Percentiles rank a stretch among this genome's conserved stretches.
Evolutionary conservation across 2,329 filamentous ascomycete species (phyloP).

Genomic region (Neonectria ditissima): DNA sequence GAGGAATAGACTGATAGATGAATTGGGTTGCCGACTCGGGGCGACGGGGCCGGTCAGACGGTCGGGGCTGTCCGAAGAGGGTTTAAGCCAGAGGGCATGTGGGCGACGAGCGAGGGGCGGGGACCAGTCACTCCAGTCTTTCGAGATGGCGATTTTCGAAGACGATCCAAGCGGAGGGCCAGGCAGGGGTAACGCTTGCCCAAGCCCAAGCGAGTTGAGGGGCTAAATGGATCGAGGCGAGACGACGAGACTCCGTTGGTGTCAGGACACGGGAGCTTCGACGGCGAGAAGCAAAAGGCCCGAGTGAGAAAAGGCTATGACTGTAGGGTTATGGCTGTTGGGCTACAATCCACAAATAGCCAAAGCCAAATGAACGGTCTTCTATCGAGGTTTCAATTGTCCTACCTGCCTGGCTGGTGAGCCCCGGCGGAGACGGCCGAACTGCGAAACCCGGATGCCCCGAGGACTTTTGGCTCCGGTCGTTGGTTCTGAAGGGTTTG

Average conservation of each 20-base stretch:
- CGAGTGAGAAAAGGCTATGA: conserved; percentile 13
- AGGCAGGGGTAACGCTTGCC: conserved; percentile 13
- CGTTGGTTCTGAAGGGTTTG: neutral
- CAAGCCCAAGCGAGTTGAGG: conserved; percentile 14
- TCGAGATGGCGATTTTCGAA: conserved; percentile 30
- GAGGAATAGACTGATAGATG: conserved; percentile 36
- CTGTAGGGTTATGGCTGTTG: neutral
- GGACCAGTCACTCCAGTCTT: conserved; percentile 20
- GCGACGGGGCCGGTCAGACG: conserved; percentile 25
- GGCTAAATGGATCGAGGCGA: conserved; percentile 4
- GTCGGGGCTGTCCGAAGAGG: conserved; percentile 29
- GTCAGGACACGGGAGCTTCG: conserved; percentile 19
- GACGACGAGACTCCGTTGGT: conserved; percentile 17
- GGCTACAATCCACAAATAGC: neutral
- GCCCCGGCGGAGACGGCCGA: neutral
- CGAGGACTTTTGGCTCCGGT: neutral
- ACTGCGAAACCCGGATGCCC: conserved; percentile 8
- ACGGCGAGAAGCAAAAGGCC: conserved; percentile 21
- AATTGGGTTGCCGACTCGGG: conserved; percentile 34
- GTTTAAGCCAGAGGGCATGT: conserved; percentile 22
- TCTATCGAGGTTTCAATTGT: neutral
- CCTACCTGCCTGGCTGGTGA: neutral
- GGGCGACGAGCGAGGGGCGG: conserved; percentile 13
- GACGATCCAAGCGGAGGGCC: conserved; percentile 27
- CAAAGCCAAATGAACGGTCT: neutral